phyloP scores from a whole-genome alignment of 768 basidiomycete species.

The Rhodosporidiobolus sp. region DNA sequence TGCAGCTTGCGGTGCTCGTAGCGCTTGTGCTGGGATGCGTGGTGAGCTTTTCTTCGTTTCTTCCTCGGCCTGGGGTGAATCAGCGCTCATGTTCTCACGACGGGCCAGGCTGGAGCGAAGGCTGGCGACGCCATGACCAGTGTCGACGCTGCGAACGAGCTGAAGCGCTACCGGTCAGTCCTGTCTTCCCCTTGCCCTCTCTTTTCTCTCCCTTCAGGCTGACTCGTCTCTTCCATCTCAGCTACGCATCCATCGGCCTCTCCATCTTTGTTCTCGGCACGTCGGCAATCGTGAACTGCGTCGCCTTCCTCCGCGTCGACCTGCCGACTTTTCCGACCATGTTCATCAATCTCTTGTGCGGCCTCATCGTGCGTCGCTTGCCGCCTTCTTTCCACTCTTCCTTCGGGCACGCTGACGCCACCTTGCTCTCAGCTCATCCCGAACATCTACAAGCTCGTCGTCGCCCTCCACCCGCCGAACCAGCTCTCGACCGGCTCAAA shows the following conservation, averaged over 20 bases:
- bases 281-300: background rate
- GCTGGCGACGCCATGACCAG: background rate
- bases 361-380: conserved; percentile 5
- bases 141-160: background rate
- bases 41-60: background rate
- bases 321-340: background rate
- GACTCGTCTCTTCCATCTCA: background rate
- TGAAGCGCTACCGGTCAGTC: conserved; percentile 2
- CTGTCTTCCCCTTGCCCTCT: background rate
- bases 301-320: background rate
- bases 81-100: too few species aligned
- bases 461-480: background rate
- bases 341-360: background rate
- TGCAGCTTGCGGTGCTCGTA: conserved; percentile 6
- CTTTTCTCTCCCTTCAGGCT: too few species aligned
- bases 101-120: background rate
- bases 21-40: conserved; percentile 12
- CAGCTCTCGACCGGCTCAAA: background rate
- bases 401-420: background rate
- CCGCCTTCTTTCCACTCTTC: too few species aligned
- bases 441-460: conserved; percentile 7
- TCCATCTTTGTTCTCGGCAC: background rate
- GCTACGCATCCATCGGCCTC: background rate
- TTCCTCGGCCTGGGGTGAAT: too few species aligned
- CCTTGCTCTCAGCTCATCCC: conserved; percentile 1